Base-by-base conservation (phyloP, 257 asterid genomes). In the Solanum appendiculatum region DNA sequence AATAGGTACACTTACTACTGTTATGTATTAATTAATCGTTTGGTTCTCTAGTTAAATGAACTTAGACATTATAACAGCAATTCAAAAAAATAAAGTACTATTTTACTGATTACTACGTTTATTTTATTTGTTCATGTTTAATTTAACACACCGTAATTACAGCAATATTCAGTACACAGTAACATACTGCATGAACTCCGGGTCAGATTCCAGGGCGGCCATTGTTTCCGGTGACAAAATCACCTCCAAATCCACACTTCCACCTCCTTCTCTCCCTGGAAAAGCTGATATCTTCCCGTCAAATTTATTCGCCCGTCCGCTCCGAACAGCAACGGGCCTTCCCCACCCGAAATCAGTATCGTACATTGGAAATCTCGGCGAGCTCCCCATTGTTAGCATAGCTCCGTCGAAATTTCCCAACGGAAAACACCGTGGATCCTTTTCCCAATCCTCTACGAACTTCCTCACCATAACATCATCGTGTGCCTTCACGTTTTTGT, bases 361-460 rank as follows among this genome's bases (percentile, higher is more conserved):
- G 7, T 83, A 56, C 86, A 48, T 83, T 12, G 86, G 74, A 75
- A 85, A 40, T 91, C 51, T 92, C 92, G 0, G 91, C 91, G 95
- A 93, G 21, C 94, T 91, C 8, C 95, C 93, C 90, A 89, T 88
- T 10, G 91, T 90, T 87, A 42, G 86, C 97, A 90, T 93, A 31
- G 93, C 89, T 2, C 97, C 94, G 56, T 93, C 94, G 9, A 91
- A 91, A 33, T 93, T 93, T 18, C 95, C 96, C 87, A 93, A 6
- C 0, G 95, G 96, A 82, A 93, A 93, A 54, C 95, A 92, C 75
- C 92, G 89, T 13, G 95, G 94, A 66, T 91, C 94, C 21, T 29
- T 33, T 64, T 91, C 93, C 91, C 92, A 91, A 37, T 86, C 87
- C 86, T 37, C 88, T 42, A 91, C 86, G 78, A 16, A 87, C 75